Percentiles rank a stretch among this genome's conserved stretches.
These are phyloP conservation scores for Diaporthe sp. DNA, from an alignment of 2,329 filamentous ascomycete genomes.

Conservation along the genomic window DNA sequence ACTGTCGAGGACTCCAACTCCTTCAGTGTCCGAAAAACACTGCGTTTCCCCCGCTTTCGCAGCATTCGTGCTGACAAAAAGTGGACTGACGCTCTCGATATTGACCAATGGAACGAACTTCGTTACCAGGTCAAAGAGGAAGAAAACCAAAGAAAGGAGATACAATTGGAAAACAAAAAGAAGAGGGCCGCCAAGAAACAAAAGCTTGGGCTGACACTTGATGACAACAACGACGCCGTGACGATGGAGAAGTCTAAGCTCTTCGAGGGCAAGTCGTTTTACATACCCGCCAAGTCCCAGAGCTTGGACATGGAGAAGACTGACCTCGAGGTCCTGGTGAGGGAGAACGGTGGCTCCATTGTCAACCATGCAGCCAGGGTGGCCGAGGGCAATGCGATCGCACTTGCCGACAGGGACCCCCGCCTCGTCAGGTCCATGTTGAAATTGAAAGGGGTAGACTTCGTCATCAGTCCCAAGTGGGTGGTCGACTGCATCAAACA, in stretches of 20 bases:
- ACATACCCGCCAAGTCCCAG: conserved; percentile 82
- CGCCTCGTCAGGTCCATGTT: conserved; percentile 88
- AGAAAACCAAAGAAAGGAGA: conserved; percentile 77
- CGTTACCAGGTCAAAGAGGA: conserved; percentile 79
- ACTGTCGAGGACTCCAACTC: conserved; percentile 81
- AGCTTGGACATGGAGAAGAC: conserved; percentile 83
- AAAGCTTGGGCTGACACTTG: conserved; percentile 79
- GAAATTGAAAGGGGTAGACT: conserved; percentile 76
- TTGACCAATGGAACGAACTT: conserved; percentile 82
- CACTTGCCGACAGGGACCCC: conserved; percentile 83
- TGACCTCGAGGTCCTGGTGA: conserved; percentile 85
- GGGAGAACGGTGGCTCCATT: conserved; percentile 84
- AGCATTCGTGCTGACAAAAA: conserved; percentile 83
- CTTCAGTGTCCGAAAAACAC: conserved; percentile 82
- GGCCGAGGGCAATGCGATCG: conserved; percentile 74
- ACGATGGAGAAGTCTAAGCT: conserved; percentile 67
- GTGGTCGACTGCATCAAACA: conserved; percentile 83
- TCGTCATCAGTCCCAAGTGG: conserved; percentile 84
- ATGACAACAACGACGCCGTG: conserved; percentile 69
- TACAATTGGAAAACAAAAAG: conserved; percentile 80
- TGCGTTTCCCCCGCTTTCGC: conserved; percentile 94
- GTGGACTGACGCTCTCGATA: conserved; percentile 85
- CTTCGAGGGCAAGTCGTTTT: conserved; percentile 85
- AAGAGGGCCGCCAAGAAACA: conserved; percentile 70
- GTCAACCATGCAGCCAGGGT: conserved; percentile 79